Conservation (phyloP, 257 asterid species). For the Gentiana dahurica region DNA sequence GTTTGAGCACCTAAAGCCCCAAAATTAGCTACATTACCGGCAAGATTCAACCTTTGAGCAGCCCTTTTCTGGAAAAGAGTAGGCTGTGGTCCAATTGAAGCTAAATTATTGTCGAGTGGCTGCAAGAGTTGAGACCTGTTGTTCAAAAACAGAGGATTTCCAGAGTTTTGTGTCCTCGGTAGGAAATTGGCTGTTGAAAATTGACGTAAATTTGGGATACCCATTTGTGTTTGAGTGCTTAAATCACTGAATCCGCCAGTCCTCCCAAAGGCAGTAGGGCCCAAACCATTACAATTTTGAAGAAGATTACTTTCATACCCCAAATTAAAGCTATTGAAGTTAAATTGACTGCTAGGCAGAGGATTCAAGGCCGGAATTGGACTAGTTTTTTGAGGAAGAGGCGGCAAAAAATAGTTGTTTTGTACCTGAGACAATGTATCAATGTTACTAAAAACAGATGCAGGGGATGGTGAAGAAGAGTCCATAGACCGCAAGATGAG, state of each 20-base stretch:
- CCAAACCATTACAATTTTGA: constrained; percentile 20
- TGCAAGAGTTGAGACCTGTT: constrained; percentile 64
- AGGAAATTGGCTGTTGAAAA: constrained; percentile 17
- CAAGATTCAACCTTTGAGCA: constrained; percentile 36
- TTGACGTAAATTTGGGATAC: constrained; percentile 22
- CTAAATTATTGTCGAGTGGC: constrained; percentile 58
- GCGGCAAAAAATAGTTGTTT: constrained; percentile 24
- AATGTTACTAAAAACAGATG: constrained; percentile 41
- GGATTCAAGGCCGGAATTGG: constrained; percentile 11
- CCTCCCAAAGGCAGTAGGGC: constrained; percentile 19
- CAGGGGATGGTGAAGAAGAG: constrained; percentile 77
- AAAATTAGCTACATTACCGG: constrained; percentile 14
- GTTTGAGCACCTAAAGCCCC: constrained; percentile 25
- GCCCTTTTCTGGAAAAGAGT: constrained; percentile 94
- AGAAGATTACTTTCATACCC: constrained; percentile 51
- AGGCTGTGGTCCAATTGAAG: constrained; percentile 65
- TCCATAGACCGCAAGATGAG: constrained; percentile 39
- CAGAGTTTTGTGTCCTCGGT: constrained; percentile 22
- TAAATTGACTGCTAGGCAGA: constrained; percentile 25
- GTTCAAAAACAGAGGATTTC: constrained; percentile 29
- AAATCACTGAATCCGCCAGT: constrained; percentile 26
- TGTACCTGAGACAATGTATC: constrained; percentile 50
- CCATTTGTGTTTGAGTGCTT: constrained; percentile 28
- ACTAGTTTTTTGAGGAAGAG: constrained; percentile 25
- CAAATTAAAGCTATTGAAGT: constrained; percentile 29